Evolutionary conservation across 2,329 filamentous ascomycete genomes (phyloP).

Genomic region (Fusarium agapanthi): DNA sequence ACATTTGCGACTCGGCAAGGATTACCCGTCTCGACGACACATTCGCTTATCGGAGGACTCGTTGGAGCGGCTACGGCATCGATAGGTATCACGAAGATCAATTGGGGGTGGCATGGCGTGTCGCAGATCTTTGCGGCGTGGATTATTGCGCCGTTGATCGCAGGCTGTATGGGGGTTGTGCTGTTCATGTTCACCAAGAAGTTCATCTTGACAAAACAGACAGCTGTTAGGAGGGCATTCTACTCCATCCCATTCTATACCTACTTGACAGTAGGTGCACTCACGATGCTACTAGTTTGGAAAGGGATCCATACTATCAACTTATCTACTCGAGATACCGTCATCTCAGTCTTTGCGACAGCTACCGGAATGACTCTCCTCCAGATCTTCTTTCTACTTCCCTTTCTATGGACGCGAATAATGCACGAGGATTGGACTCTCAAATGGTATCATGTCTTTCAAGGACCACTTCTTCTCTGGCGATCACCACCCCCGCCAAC

Average conservation of each 20-base stretch:
- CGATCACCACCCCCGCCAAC: slow-evolving; percentile 49
- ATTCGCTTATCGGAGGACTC: slow-evolving; percentile 58
- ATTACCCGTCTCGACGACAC: slow-evolving; percentile 63
- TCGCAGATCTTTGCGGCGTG: slow-evolving; percentile 52
- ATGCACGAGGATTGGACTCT: slow-evolving; percentile 62
- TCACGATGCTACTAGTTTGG: slow-evolving; percentile 63
- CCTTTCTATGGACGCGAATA: slow-evolving; percentile 60
- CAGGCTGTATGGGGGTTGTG: slow-evolving; percentile 44
- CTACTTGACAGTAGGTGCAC: slow-evolving; percentile 48
- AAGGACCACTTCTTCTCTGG: slow-evolving; percentile 57
- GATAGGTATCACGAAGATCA: slow-evolving; percentile 48
- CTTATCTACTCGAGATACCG: slow-evolving; percentile 32
- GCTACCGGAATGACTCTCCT: slow-evolving; percentile 54
- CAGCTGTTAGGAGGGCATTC: slow-evolving; percentile 47
- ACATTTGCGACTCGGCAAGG: slow-evolving; percentile 61
- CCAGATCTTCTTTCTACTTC: slow-evolving; percentile 59
- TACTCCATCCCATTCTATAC: slow-evolving; percentile 50
- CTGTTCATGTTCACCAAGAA: slow-evolving; percentile 50
- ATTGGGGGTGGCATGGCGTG: slow-evolving; percentile 50
- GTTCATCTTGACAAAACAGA: slow-evolving; percentile 41
- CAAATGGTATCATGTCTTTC: slow-evolving; percentile 56
- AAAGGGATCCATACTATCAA: slow-evolving; percentile 46
- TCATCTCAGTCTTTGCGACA: slow-evolving; percentile 54
- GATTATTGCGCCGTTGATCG: slow-evolving; percentile 48
- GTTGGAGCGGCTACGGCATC: slow-evolving; percentile 49